These are phyloP conservation scores for Buxus sempervirens DNA, from an alignment of 164 flowering plant genomes.

Conservation along the genomic window DNA sequence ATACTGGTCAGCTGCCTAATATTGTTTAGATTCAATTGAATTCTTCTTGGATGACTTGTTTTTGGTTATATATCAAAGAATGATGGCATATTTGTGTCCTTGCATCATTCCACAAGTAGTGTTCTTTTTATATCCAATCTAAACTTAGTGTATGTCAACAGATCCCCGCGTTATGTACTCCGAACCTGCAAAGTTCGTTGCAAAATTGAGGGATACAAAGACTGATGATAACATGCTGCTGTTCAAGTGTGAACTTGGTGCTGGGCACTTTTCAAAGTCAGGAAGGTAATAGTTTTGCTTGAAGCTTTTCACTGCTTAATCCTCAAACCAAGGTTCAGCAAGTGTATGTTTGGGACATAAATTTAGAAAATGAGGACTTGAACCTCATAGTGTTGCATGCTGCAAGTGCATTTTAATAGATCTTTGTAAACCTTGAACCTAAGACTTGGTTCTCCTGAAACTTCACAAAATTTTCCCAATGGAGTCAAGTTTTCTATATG, in stretches of 20 bases:
- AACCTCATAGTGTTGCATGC: background rate
- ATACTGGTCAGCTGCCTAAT: too few relatives aligned
- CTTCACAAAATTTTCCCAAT: too few relatives aligned
- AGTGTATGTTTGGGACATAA: background rate
- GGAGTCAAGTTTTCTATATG: too few relatives aligned
- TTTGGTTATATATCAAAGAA: too few relatives aligned
- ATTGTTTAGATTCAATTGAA: too few relatives aligned
- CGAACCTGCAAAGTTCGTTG: conserved; percentile 94
- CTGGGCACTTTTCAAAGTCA: conserved; percentile 78
- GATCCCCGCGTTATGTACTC: conserved; percentile 92
- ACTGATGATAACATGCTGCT: conserved; percentile 61
- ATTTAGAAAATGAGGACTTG: background rate
- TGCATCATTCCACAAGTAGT: background rate
- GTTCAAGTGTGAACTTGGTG: conserved; percentile 79
- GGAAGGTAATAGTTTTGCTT: conserved; percentile 53
- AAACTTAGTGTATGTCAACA: conserved; percentile 26
- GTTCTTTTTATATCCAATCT: background rate
- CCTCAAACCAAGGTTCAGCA: background rate
- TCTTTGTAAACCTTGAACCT: too few relatives aligned
- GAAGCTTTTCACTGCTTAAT: background rate
- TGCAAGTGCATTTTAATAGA: too few relatives aligned
- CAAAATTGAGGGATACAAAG: conserved; percentile 80
- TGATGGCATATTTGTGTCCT: background rate
- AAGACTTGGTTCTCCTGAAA: too few relatives aligned
- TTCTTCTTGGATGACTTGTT: too few relatives aligned